Base-by-base conservation (phyloP, 2,329 filamentous ascomycete species). In the Alternaria incomplexa region DNA sequence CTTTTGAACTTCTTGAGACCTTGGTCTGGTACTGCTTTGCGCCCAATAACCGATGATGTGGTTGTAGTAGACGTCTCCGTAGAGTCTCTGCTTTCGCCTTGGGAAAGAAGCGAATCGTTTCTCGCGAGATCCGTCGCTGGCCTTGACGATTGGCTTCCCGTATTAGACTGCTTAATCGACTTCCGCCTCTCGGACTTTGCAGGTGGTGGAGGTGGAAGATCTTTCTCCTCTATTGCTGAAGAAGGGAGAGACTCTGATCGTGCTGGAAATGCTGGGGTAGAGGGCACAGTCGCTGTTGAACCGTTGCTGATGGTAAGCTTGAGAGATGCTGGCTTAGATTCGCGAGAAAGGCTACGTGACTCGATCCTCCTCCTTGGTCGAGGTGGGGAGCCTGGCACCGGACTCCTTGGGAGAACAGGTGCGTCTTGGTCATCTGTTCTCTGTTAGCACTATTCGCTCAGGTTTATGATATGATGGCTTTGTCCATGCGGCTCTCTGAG, bases 261-360 rank as follows among this genome's bases (percentile, higher is more conserved):
- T 28, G 58, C 58, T 15, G 69, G 59, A 11, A 69, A 50, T 52
- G 55, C 58, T 36, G 76, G 74, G 32, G 70, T 68, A 17, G 72
- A 65, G 32, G 75, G 77, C 11, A 79, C 60, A 11, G 64, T 64
- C 8, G 78, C 79, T 36, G 79, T 80, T n/a, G 79, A 74, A 46
- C 79, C 79, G 74, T 81, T 81, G 70, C 77, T 79, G 26, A 67
- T 63, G 26, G 62, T 65, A 11, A 81, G 67, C 26, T 68, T 78
- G 8, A 81, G 71, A 9, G 74, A 74, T n/a, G 74, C 69, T 7
- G 79, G 79, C 50, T 78, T 79, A 10, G 71, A 73, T 51, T 69
- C 73, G 25, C 79, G 77, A 22, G 75, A 77, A 20, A 80, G 65
- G 36, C 75, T 75, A 52, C 74, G 72, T 36, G 71, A 79, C 40